Evolutionary conservation across 2,329 filamentous ascomycete species (phyloP), one percentile per base, ranked within the genome.

Genomic region (Neodidymelliopsis sp.): DNA sequence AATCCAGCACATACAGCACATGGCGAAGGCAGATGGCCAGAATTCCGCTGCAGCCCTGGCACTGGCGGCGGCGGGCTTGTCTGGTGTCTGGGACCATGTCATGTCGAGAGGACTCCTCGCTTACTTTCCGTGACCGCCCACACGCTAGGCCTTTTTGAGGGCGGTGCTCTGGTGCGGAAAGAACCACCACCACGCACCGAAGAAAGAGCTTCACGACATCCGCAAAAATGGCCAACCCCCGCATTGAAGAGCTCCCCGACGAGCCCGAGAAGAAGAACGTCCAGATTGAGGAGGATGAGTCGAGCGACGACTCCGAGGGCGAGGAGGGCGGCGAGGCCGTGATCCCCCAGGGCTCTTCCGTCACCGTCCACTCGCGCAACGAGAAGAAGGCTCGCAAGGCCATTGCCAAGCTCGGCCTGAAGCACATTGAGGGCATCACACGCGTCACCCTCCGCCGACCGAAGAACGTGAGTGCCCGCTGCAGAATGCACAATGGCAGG

Each of bases 381-480:
- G 94, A 99, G 89, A 99, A 99, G 90, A 99, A 99, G 88, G 95
- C 94, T 70, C 89, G 94, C 81, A 99, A 99, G 86, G 91, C 92
- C 73, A 96, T 99, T 76, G 90, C 91, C 78, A 99, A 99, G 87
- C 87, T 97, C 74, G 92, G 96, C 75, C 83, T 99, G 75, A 94
- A 91, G 84, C 91, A 93, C 74, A 89, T 99, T 66, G 89, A 90
- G 72, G 95, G 94, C 75, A 99, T 99, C 79, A 99, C 94, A 72
- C 88, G 94, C 74, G 95, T 99, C 71, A 99, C 95, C 64, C 87
- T 99, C 74, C 90, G 94, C 80, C 86, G 95, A 78, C 95, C 95
- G 71, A 99, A 99, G 87, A 97, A 97, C 82, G 93, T 97, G 82
- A 84, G 92, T 49, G 42, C 25, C n/a, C n/a, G n/a, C n/a, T n/a